These are phyloP conservation scores for Teunomyces aglyptinius DNA, from an alignment of 805 yeast species.

Conservation along the genomic window DNA sequence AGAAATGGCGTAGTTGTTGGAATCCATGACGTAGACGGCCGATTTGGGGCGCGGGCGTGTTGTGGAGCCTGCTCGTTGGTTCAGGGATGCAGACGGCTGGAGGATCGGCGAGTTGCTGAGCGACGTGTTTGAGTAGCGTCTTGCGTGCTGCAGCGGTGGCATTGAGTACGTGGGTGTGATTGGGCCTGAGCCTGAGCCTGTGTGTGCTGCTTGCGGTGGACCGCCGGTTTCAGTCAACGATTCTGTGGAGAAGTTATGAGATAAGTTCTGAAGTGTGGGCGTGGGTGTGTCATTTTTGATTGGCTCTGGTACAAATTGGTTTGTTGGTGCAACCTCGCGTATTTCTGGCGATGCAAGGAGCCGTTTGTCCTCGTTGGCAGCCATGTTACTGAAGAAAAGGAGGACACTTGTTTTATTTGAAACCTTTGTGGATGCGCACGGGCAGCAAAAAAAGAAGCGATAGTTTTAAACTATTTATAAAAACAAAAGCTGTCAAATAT, in stretches of 20 bases:
- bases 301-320: background rate
- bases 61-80: slow-evolving; percentile 8
- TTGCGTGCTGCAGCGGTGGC: slow-evolving; percentile 4
- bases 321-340: background rate
- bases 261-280: slow-evolving; percentile 1
- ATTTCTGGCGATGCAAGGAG: slow-evolving; percentile 2
- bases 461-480: too few relatives aligned
- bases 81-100: slow-evolving; percentile 14
- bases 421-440: slow-evolving; percentile 1
- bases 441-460: too few relatives aligned
- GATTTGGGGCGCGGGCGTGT: slow-evolving; percentile 34
- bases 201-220: too few relatives aligned
- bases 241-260: slow-evolving; percentile 39
- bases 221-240: slow-evolving; percentile 12
- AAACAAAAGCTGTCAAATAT: too few relatives aligned
- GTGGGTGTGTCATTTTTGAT: background rate
- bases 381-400: background rate
- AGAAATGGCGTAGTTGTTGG: slow-evolving; percentile 23
- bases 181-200: slow-evolving; percentile 11
- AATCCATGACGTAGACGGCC: slow-evolving; percentile 31
- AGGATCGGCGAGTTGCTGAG: slow-evolving; percentile 20
- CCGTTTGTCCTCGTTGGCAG: background rate
- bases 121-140: slow-evolving; percentile 13
- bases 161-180: slow-evolving; percentile 8
- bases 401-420: background rate